A percentile compares a stretch with the other conserved stretches of the same genome.
phyloP scores from a whole-genome alignment of 495 filamentous ascomycete genomes.

The Daldinia bambusicola region DNA sequence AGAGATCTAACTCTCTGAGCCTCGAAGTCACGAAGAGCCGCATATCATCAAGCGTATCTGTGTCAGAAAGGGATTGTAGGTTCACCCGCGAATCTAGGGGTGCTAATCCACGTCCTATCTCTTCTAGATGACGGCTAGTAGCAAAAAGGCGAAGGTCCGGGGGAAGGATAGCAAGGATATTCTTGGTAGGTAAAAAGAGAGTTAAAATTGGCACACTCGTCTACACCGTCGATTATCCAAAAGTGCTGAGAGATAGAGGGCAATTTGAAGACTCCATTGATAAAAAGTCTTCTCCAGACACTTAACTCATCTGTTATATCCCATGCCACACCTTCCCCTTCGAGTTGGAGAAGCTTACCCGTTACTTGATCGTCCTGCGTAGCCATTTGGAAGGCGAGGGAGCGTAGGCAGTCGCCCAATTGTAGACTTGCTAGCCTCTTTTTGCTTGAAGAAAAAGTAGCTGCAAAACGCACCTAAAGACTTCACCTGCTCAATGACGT shows the following conservation, averaged over 20 bases:
- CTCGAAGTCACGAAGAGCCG: background rate
- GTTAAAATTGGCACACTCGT: slow-evolving; percentile 18
- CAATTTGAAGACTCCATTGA: slow-evolving; percentile 7
- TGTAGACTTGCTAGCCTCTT: slow-evolving; percentile 9
- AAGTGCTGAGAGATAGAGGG: slow-evolving; percentile 13
- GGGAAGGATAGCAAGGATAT: background rate
- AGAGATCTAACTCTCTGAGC: background rate
- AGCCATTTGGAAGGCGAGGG: slow-evolving; percentile 18
- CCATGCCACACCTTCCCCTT: background rate
- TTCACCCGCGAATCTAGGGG: background rate
- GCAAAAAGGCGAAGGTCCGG: background rate
- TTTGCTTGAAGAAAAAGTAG: slow-evolving; percentile 24
- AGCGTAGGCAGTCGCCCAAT: slow-evolving; percentile 3
- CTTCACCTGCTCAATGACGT: slow-evolving; percentile 1
- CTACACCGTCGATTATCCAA: slow-evolving; percentile 23
- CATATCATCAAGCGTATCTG: background rate
- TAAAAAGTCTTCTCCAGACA: slow-evolving; percentile 9
- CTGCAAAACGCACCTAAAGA: background rate
- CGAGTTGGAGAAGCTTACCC: background rate
- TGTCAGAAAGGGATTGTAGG: background rate
- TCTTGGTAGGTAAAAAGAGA: background rate
- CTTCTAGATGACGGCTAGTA: background rate
- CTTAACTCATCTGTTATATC: slow-evolving; percentile 11
- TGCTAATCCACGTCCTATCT: background rate
- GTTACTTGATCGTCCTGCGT: background rate